Percentiles rank a stretch among this genome's conserved stretches.
Evolutionary conservation across 2,329 filamentous ascomycete species (phyloP).

Genomic region (Golovinomyces cichoracearum): DNA sequence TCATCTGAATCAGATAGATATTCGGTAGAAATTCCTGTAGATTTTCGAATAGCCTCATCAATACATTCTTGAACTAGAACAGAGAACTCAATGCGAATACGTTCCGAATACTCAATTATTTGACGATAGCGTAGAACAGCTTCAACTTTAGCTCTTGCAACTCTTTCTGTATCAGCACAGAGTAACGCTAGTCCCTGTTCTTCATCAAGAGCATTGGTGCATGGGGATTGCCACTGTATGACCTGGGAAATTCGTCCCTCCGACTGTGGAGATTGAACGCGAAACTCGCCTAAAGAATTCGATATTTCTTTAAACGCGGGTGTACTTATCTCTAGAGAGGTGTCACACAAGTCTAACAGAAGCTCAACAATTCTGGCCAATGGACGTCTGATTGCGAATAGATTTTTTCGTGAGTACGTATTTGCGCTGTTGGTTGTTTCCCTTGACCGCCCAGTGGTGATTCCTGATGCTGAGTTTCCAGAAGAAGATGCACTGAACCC

Average conservation of each 20-base stretch:
- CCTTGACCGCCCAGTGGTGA: slow-evolving; percentile 43
- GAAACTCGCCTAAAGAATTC: slow-evolving; percentile 46
- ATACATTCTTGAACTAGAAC: slow-evolving; percentile 89
- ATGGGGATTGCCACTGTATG: slow-evolving; percentile 86
- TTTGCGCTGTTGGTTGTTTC: slow-evolving; percentile 41
- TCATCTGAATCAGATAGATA: slow-evolving; percentile 49
- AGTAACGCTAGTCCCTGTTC: slow-evolving; percentile 69
- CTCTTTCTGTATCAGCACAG: slow-evolving; percentile 70
- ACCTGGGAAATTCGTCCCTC: slow-evolving; percentile 88
- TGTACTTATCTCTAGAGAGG: slow-evolving; percentile 77
- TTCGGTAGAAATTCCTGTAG: slow-evolving; percentile 63
- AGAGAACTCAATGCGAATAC: slow-evolving; percentile 81
- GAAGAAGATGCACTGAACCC: slow-evolving; percentile 34
- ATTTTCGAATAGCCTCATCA: slow-evolving; percentile 69
- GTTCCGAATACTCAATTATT: slow-evolving; percentile 86
- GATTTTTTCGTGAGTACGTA: slow-evolving; percentile 56
- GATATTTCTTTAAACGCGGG: slow-evolving; percentile 72
- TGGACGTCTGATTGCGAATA: slow-evolving; percentile 74
- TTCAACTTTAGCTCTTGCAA: slow-evolving; percentile 72
- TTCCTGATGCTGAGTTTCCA: slow-evolving; percentile 42
- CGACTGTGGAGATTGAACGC: slow-evolving; percentile 85
- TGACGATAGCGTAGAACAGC: slow-evolving; percentile 73
- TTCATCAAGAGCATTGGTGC: slow-evolving; percentile 70
- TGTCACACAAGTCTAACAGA: slow-evolving; percentile 84
- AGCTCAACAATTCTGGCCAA: slow-evolving; percentile 85